Conservation (phyloP, 208 protist species). For the Acanthamoeba polyphaga region DNA sequence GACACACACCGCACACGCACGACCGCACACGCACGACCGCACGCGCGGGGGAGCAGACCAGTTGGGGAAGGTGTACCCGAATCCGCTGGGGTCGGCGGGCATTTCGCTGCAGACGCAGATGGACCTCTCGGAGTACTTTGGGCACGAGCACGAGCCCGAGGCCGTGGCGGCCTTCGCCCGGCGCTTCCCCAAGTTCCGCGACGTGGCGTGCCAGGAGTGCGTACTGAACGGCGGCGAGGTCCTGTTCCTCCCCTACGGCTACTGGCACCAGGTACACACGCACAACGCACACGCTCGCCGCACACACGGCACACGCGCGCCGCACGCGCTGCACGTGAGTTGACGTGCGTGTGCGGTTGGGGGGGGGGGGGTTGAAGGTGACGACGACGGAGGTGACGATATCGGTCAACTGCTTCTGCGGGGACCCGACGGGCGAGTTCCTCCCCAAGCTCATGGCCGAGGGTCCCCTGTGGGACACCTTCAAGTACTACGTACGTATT, state of each 20-base stretch:
- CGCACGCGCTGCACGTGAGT: background rate
- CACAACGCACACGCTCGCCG: too few species aligned
- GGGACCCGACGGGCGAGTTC: slow-evolving; percentile 18
- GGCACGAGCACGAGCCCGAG: background rate
- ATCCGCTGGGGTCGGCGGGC: slow-evolving; percentile 57
- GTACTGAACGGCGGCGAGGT: slow-evolving; percentile 48
- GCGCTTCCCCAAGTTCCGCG: slow-evolving; percentile 36
- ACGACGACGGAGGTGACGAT: slow-evolving; percentile 29
- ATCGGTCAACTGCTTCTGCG: slow-evolving; percentile 72
- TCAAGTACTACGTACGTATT: background rate
- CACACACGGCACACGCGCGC: too few species aligned
- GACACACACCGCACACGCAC: too few species aligned
- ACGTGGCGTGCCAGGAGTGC: slow-evolving; percentile 66
- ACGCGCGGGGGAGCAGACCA: background rate
- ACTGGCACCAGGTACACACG: slow-evolving; percentile 47
- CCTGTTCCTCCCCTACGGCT: slow-evolving; percentile 65
- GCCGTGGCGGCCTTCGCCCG: background rate
- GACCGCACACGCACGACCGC: too few species aligned
- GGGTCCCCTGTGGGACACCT: background rate
- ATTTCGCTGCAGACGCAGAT: slow-evolving; percentile 66
- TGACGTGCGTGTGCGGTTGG: too few species aligned
- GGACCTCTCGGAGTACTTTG: slow-evolving; percentile 26
- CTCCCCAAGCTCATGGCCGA: slow-evolving; percentile 37
- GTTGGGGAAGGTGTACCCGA: slow-evolving; percentile 25
- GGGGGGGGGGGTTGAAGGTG: background rate